Conservation (phyloP, 1,284 basidiomycete species). For the Cryptococcus amylolentus region DNA sequence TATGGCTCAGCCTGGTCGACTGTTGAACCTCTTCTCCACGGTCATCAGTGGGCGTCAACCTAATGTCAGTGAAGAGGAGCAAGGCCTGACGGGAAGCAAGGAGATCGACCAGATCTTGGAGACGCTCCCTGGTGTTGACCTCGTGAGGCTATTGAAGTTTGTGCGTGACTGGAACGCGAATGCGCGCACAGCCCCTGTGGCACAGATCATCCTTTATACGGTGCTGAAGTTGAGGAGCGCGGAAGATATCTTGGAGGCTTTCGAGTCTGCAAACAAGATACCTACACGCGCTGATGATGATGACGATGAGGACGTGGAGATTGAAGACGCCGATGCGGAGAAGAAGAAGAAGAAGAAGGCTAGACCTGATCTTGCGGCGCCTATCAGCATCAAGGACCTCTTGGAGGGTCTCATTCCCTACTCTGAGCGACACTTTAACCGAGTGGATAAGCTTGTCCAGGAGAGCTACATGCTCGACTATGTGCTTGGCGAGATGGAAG, state of each 20-base stretch:
- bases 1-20: conserved; percentile 87
- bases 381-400: conserved; percentile 62
- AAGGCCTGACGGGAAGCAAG: conserved; percentile 58
- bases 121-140: conserved; percentile 65
- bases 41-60: conserved; percentile 44
- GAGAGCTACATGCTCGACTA: conserved; percentile 94
- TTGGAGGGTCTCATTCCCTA: conserved; percentile 86
- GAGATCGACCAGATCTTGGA: conserved; percentile 79
- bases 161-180: conserved; percentile 92
- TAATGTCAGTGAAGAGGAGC: neutral
- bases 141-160: conserved; percentile 76
- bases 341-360: conserved; percentile 22
- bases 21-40: conserved; percentile 74
- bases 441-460: conserved; percentile 81
- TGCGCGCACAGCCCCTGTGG: conserved; percentile 76
- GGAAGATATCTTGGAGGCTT: conserved; percentile 70
- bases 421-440: conserved; percentile 81
- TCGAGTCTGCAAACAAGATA: conserved; percentile 48
- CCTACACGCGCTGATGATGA: conserved; percentile 23
- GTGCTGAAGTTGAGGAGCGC: conserved; percentile 71
- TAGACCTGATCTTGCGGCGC: conserved; percentile 9
- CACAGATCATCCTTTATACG: conserved; percentile 80
- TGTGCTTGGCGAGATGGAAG: conserved; percentile 87
- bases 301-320: conserved; percentile 31
- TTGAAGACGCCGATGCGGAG: conserved; percentile 39